A percentile compares a stretch with the other conserved stretches of the same genome.
phyloP scores from a whole-genome alignment of 1,139 yeast genomes.

The Geotrichum europaeum region DNA sequence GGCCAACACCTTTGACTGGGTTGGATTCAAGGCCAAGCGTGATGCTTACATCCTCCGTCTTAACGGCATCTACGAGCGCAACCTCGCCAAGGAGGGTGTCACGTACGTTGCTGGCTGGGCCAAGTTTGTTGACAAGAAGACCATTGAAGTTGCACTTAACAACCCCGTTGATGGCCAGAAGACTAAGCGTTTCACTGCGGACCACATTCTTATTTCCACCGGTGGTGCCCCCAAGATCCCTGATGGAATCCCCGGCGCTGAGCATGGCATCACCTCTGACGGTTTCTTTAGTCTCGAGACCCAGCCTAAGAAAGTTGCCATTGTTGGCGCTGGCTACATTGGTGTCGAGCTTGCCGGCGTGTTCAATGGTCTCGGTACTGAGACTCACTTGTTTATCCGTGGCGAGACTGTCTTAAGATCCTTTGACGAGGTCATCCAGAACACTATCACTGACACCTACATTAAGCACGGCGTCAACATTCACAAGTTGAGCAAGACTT shows the following conservation, averaged over 20 bases:
- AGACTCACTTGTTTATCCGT: slow-evolving; percentile 81
- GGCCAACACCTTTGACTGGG: slow-evolving; percentile 71
- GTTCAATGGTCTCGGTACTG: slow-evolving; percentile 81
- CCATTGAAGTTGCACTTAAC: slow-evolving; percentile 66
- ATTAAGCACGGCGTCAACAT: slow-evolving; percentile 73
- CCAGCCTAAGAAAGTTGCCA: slow-evolving; percentile 88
- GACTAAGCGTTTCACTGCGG: slow-evolving; percentile 63
- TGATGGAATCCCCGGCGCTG: slow-evolving; percentile 66
- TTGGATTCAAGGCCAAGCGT: slow-evolving; percentile 69
- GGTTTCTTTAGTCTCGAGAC: slow-evolving; percentile 75
- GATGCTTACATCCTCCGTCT: slow-evolving; percentile 84
- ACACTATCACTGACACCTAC: slow-evolving; percentile 73
- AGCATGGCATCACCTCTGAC: slow-evolving; percentile 81
- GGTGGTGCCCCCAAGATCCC: slow-evolving; percentile 86
- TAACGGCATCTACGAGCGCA: slow-evolving; percentile 88
- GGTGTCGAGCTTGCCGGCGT: slow-evolving; percentile 95
- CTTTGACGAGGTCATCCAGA: slow-evolving; percentile 78
- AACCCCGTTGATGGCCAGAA: slow-evolving; percentile 36
- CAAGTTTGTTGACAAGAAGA: slow-evolving; percentile 43
- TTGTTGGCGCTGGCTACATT: slow-evolving; percentile 97
- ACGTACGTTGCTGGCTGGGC: slow-evolving; percentile 88
- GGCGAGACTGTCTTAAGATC: slow-evolving; percentile 84
- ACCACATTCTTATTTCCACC: slow-evolving; percentile 79
- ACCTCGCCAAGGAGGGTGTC: slow-evolving; percentile 81
- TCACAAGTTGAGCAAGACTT: slow-evolving; percentile 56